Conservation (phyloP, 257 asterid species). For the Prunella vulgaris region DNA sequence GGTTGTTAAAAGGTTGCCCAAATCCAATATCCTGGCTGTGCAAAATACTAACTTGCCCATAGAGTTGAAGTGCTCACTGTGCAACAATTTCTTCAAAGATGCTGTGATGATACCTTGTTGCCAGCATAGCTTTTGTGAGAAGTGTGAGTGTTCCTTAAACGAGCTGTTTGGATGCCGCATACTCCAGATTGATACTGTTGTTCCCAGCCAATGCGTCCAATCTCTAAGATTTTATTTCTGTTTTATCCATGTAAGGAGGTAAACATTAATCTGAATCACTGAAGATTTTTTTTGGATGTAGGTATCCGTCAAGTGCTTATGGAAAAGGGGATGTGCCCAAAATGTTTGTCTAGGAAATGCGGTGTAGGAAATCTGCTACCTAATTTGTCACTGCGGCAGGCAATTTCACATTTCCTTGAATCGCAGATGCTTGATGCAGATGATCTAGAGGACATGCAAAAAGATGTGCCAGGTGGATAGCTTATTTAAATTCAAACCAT, state of each 20-base stretch:
- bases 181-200: background rate
- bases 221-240: background rate
- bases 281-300: conserved; percentile 22
- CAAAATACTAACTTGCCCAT: conserved; percentile 41
- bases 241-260: background rate
- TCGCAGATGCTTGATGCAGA: conserved; percentile 48
- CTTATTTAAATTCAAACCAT: conserved; percentile 4
- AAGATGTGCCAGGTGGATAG: conserved; percentile 66
- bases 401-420: conserved; percentile 69
- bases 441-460: conserved; percentile 44
- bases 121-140: conserved; percentile 89
- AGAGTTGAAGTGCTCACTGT: conserved; percentile 70
- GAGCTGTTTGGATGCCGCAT: conserved; percentile 10
- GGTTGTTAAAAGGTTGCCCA: conserved; percentile 30
- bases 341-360: conserved; percentile 69
- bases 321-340: conserved; percentile 73
- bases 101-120: conserved; percentile 99
- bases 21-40: conserved; percentile 30
- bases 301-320: conserved; percentile 65
- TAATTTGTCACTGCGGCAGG: conserved; percentile 69
- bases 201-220: background rate
- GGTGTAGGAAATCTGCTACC: conserved; percentile 67
- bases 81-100: conserved; percentile 68
- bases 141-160: conserved; percentile 56
- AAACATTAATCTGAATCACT: background rate